Conservation (phyloP, 768 basidiomycete genomes). For the Sutorius australiensis region DNA sequence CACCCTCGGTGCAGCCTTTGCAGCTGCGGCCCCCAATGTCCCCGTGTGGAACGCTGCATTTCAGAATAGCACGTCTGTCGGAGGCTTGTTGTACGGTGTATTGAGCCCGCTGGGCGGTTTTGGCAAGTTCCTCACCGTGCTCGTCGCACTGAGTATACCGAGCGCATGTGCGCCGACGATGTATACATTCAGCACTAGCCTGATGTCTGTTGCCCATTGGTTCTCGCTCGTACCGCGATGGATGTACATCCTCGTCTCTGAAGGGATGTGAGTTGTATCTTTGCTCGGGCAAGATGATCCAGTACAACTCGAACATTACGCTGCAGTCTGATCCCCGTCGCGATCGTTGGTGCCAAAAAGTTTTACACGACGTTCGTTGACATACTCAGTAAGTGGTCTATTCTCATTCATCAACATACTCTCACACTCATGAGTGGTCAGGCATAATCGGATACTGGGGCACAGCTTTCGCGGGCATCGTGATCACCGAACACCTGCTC, state of each 20-base stretch:
- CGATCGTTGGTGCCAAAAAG: constrained; percentile 42
- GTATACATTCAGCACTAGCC: constrained; percentile 50
- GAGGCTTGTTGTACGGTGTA: constrained; percentile 41
- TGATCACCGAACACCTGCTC: constrained; percentile 43
- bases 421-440: constrained; percentile 9
- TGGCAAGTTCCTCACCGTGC: constrained; percentile 44
- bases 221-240: constrained; percentile 42
- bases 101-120: constrained; percentile 40
- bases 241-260: constrained; percentile 44
- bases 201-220: constrained; percentile 36
- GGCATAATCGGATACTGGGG: constrained; percentile 47
- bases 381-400: constrained; percentile 30
- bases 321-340: constrained; percentile 42
- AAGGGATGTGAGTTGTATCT: constrained; percentile 36
- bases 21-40: constrained; percentile 37
- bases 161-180: constrained; percentile 58
- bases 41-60: constrained; percentile 41
- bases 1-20: constrained; percentile 44
- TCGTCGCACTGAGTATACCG: constrained; percentile 51
- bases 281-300: neutral
- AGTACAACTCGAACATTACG: neutral
- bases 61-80: constrained; percentile 40
- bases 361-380: constrained; percentile 46
- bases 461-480: constrained; percentile 34
- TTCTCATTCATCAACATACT: neutral